Conservation (phyloP, 1,139 yeast species). For the Scheffersomyces lignicola region DNA sequence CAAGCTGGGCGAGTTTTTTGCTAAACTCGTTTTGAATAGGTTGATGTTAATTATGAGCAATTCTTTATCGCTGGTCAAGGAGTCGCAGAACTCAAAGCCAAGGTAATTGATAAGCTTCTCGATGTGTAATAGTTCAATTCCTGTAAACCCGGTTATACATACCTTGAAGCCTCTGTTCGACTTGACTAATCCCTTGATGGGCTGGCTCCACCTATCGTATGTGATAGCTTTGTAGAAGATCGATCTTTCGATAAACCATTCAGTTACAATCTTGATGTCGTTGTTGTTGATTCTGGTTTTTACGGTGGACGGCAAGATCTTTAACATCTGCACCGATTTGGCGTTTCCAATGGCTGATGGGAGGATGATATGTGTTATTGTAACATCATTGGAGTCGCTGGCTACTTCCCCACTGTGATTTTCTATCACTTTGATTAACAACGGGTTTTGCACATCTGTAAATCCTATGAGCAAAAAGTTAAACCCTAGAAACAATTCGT, state of each 20-base stretch:
- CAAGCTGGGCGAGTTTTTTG: slow-evolving; percentile 39
- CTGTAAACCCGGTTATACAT: slow-evolving; percentile 78
- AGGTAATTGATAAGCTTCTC: slow-evolving; percentile 58
- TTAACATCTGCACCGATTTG: slow-evolving; percentile 24
- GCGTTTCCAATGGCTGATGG: slow-evolving; percentile 36
- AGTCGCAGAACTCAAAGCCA: slow-evolving; percentile 51
- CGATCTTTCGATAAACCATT: slow-evolving; percentile 85
- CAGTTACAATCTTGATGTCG: slow-evolving; percentile 52
- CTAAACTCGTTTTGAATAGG: slow-evolving; percentile 37
- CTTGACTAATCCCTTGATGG: slow-evolving; percentile 44
- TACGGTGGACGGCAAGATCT: slow-evolving; percentile 22
- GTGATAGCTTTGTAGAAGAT: slow-evolving; percentile 57
- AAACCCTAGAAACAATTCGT: slow-evolving; percentile 32
- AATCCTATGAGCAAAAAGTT: slow-evolving; percentile 43
- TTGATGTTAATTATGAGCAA: slow-evolving; percentile 64
- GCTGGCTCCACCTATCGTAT: slow-evolving; percentile 74
- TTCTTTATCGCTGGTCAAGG: slow-evolving; percentile 59
- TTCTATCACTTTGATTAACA: slow-evolving; percentile 37
- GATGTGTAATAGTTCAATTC: slow-evolving; percentile 77
- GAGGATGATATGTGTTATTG: slow-evolving; percentile 40
- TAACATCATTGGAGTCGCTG: slow-evolving; percentile 18
- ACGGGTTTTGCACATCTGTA: slow-evolving; percentile 25
- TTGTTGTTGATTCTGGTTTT: slow-evolving; percentile 24
- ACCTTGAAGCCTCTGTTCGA: slow-evolving; percentile 45
- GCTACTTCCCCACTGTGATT: slow-evolving; percentile 44